Percentiles rank a stretch among this genome's conserved stretches.
These are phyloP conservation scores for Alternaria sp. DNA, from an alignment of 2,329 filamentous ascomycete genomes.

Conservation along the genomic window DNA sequence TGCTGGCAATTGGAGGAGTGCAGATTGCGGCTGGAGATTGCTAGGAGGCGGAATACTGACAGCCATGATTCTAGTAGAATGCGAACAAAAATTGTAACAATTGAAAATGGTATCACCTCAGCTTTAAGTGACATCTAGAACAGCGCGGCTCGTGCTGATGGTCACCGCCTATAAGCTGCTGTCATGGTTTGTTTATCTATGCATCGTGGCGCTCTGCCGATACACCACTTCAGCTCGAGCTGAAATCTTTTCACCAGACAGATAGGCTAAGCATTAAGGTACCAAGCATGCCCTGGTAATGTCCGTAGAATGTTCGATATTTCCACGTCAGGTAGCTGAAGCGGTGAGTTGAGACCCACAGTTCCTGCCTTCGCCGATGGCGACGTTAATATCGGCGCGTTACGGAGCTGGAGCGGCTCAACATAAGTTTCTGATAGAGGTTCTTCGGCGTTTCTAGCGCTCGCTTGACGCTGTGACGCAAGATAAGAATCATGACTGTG, in stretches of 20 bases:
- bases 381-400: constrained; percentile 1
- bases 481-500: constrained; percentile 5
- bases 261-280: background rate
- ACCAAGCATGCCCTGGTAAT: background rate
- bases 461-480: constrained; percentile 3
- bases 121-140: background rate
- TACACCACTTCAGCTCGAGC: background rate
- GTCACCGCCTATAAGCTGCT: background rate
- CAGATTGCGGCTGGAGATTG: constrained; percentile 40
- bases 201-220: constrained; percentile 10
- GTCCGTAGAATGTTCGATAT: background rate
- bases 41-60: constrained; percentile 15
- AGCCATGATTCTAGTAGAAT: constrained; percentile 10
- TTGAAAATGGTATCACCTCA: background rate
- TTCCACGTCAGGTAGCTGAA: constrained; percentile 2
- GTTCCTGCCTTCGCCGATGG: constrained; percentile 3
- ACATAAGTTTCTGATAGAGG: background rate
- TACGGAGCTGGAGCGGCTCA: constrained; percentile 1
- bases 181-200: background rate
- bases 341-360: constrained; percentile 12
- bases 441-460: background rate
- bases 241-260: background rate
- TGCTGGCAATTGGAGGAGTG: constrained; percentile 39
- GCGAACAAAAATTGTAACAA: background rate
- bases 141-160: background rate